Evolutionary conservation across 768 basidiomycete genomes (phyloP).

Genomic region (Lyophyllum decastes): DNA sequence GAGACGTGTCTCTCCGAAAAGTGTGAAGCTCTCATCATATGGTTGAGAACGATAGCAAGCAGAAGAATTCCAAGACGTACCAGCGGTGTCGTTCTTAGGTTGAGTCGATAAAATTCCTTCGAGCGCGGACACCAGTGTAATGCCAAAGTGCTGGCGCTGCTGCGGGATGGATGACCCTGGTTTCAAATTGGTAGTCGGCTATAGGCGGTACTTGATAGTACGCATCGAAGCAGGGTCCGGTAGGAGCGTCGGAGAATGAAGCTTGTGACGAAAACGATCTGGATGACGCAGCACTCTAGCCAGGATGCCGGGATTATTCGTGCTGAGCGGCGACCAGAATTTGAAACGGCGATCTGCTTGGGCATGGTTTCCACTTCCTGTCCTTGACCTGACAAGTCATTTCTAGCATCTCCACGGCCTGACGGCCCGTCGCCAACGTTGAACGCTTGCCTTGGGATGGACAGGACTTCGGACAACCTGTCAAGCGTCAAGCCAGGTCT

Average conservation of each 20-base stretch:
- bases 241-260: too few relatives aligned
- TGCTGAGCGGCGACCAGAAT: background rate
- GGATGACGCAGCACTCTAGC: too few relatives aligned
- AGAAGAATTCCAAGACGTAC: background rate
- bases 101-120: too few relatives aligned
- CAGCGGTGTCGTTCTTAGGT: background rate
- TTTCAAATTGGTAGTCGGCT: too few relatives aligned
- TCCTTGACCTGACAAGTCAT: too few relatives aligned
- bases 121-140: too few relatives aligned
- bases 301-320: background rate
- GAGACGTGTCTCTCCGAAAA: conserved; percentile 35
- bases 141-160: too few relatives aligned
- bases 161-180: too few relatives aligned
- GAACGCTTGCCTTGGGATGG: background rate
- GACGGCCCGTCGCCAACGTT: background rate
- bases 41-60: conserved; percentile 23
- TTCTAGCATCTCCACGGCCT: background rate
- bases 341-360: background rate
- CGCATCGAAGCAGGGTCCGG: too few relatives aligned
- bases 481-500: background rate
- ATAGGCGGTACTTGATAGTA: too few relatives aligned
- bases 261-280: too few relatives aligned
- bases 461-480: background rate
- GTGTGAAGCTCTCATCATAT: conserved; percentile 42
- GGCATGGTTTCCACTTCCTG: too few relatives aligned